phyloP scores from a whole-genome alignment of 306 rosid species.

The Malus domestica region DNA sequence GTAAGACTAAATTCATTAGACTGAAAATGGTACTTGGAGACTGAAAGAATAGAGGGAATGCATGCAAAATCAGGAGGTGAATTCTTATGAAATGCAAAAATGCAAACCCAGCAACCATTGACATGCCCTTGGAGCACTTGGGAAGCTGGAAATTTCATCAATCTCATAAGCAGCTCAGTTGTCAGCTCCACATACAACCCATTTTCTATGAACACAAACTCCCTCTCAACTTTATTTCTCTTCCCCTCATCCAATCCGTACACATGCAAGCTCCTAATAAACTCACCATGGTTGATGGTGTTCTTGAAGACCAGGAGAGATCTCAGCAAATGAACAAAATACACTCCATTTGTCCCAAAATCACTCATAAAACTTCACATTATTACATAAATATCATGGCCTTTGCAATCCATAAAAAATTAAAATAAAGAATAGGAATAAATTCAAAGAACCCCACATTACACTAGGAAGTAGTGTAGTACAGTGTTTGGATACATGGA shows the following conservation, averaged over 20 bases:
- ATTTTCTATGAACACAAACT: constrained; percentile 41
- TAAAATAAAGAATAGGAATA: not conserved
- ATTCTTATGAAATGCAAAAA: no score
- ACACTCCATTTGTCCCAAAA: not conserved
- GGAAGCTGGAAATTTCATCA: no score
- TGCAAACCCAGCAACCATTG: no score
- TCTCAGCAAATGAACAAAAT: constrained; percentile 18
- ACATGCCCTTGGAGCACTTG: no score
- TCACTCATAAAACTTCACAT: not conserved
- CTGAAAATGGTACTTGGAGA: no score
- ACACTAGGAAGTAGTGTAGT: constrained; percentile 21
- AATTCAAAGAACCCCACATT: constrained; percentile 25
- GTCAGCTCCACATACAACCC: constrained; percentile 45
- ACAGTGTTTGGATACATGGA: constrained; percentile 19
- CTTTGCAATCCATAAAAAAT: not conserved
- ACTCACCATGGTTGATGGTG: constrained; percentile 42
- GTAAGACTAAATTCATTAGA: no score
- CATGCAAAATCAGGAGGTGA: no score
- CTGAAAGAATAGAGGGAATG: no score
- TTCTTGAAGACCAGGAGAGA: constrained; percentile 51
- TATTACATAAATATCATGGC: not conserved
- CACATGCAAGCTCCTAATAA: constrained; percentile 48
- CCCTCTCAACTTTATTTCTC: constrained; percentile 45
- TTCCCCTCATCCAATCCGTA: constrained; percentile 37
- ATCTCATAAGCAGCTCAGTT: no score